These are phyloP conservation scores for Metschnikowia drakensbergensis DNA, from an alignment of 805 yeast species.

Conservation along the genomic window DNA sequence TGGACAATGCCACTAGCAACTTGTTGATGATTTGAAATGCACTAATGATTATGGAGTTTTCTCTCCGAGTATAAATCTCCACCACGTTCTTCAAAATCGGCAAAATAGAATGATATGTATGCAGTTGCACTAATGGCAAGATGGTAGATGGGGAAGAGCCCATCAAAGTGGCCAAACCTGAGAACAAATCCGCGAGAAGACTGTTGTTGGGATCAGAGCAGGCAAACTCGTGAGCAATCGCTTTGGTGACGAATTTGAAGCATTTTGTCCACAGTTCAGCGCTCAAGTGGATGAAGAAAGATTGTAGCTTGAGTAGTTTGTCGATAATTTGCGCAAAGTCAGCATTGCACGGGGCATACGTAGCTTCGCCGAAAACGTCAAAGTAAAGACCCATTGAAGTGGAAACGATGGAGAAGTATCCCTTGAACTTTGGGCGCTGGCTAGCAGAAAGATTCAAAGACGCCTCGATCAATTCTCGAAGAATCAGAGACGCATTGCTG, in stretches of 20 bases:
- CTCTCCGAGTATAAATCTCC: constrained; percentile 19
- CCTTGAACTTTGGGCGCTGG: constrained; percentile 21
- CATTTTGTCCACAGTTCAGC: constrained; percentile 25
- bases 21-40: constrained; percentile 45
- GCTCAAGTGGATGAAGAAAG: constrained; percentile 32
- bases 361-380: constrained; percentile 8
- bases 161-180: constrained; percentile 19
- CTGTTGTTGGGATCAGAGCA: constrained; percentile 15
- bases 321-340: constrained; percentile 25
- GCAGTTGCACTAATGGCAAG: constrained; percentile 17
- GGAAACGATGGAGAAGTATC: constrained; percentile 18
- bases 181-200: constrained; percentile 21
- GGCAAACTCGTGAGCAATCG: constrained; percentile 15
- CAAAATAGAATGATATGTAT: constrained; percentile 20
- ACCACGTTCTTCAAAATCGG: constrained; percentile 17
- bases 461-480: constrained; percentile 24
- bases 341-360: constrained; percentile 21
- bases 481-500: constrained; percentile 28
- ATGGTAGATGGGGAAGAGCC: constrained; percentile 20
- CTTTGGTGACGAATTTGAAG: constrained; percentile 22
- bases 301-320: constrained; percentile 20
- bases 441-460: constrained; percentile 13
- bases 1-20: constrained; percentile 39
- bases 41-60: constrained; percentile 21
- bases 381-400: constrained; percentile 20